Percentiles rank a stretch among this genome's conserved stretches.
Conservation (phyloP, 2,329 filamentous ascomycete genomes). For the Monosporascus sp. region DNA sequence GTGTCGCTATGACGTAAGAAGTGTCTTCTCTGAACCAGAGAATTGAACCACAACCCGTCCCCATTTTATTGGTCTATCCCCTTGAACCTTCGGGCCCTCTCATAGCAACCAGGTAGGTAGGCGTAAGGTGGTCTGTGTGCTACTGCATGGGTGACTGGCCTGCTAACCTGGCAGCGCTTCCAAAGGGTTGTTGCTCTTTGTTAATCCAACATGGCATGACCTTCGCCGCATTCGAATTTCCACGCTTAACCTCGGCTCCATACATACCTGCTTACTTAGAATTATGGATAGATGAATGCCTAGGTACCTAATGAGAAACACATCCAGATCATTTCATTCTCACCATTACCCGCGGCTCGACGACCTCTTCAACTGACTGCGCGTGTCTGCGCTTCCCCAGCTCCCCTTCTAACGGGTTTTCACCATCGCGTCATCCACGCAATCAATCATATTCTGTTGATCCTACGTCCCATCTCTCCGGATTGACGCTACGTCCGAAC, state of each 20-base stretch:
- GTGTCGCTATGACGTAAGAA: too few species aligned
- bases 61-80: too few species aligned
- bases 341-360: neutral
- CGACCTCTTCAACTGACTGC: neutral
- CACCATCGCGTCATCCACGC: neutral
- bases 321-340: neutral
- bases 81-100: too few species aligned
- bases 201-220: too few species aligned
- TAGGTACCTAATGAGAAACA: neutral
- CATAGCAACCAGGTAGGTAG: too few species aligned
- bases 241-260: neutral
- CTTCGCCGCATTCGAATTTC: neutral
- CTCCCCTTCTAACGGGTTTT: neutral
- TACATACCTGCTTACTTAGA: neutral
- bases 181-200: too few species aligned
- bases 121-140: too few species aligned
- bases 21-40: too few species aligned
- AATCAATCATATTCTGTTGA: neutral
- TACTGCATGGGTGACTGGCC: too few species aligned
- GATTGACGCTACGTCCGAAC: neutral
- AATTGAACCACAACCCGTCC: too few species aligned
- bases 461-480: neutral
- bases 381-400: neutral
- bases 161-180: too few species aligned
- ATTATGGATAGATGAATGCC: neutral